These are phyloP conservation scores for Leptographium procerum DNA, from an alignment of 2,329 filamentous ascomycete species.

Conservation along the genomic window DNA sequence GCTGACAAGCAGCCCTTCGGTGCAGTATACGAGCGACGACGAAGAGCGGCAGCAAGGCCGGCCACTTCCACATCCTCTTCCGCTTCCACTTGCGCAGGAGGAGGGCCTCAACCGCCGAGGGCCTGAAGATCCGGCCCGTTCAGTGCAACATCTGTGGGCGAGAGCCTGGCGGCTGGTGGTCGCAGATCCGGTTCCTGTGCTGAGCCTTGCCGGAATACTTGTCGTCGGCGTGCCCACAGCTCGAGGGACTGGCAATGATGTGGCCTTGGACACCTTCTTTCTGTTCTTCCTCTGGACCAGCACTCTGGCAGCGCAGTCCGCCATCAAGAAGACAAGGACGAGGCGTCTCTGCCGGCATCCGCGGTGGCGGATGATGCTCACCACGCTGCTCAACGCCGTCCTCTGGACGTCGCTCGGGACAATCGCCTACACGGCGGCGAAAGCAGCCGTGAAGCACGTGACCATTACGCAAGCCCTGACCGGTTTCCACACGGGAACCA, in stretches of 20 bases:
- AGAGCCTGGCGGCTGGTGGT: not conserved
- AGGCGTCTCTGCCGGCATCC: not conserved
- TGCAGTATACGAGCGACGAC: not conserved
- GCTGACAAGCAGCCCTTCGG: constrained; percentile 3
- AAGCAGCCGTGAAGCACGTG: constrained; percentile 18
- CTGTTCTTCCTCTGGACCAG: constrained; percentile 39
- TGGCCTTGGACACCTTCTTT: constrained; percentile 33
- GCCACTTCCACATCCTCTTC: too few species aligned
- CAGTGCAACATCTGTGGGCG: not conserved
- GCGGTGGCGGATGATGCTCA: constrained; percentile 18
- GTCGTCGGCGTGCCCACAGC: constrained; percentile 31
- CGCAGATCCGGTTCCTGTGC: constrained; percentile 18
- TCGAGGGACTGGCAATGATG: constrained; percentile 16
- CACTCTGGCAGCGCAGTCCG: constrained; percentile 25
- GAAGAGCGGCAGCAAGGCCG: not conserved
- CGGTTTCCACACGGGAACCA: constrained; percentile 17
- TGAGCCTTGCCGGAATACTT: constrained; percentile 21
- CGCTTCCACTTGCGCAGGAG: too few species aligned
- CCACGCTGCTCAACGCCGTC: constrained; percentile 35
- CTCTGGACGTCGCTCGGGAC: constrained; percentile 33
- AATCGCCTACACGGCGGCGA: constrained; percentile 30
- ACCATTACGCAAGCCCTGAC: constrained; percentile 14
- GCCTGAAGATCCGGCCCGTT: not conserved
- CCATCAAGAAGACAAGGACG: constrained; percentile 18
- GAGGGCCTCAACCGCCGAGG: not conserved